These are phyloP conservation scores for Lasiosphaeriaceae sp. DNA, from an alignment of 495 filamentous ascomycete species.

Conservation along the genomic window DNA sequence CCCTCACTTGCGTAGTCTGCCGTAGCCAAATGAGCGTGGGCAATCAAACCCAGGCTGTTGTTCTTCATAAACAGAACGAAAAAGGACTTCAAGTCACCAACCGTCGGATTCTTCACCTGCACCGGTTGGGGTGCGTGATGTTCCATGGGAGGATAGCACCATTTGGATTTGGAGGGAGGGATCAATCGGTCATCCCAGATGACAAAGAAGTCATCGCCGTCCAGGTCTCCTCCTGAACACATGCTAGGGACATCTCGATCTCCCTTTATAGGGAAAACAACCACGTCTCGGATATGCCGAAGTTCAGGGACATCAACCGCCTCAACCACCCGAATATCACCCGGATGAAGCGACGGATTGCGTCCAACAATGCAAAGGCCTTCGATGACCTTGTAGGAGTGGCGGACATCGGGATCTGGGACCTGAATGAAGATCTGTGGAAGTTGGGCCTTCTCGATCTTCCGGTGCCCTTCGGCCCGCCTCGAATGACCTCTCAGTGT, in stretches of 20 bases:
- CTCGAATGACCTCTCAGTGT: slow-evolving; percentile 63
- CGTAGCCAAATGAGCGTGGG: slow-evolving; percentile 75
- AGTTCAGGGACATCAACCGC: slow-evolving; percentile 75
- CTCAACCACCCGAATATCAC: slow-evolving; percentile 82
- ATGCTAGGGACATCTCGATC: slow-evolving; percentile 85
- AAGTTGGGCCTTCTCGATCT: slow-evolving; percentile 45
- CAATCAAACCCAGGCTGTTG: slow-evolving; percentile 74
- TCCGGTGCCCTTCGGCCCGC: slow-evolving; percentile 16
- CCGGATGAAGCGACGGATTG: slow-evolving; percentile 92
- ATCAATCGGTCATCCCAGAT: slow-evolving; percentile 84
- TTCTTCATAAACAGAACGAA: slow-evolving; percentile 95
- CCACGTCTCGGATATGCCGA: slow-evolving; percentile 72
- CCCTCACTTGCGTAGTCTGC: slow-evolving; percentile 62
- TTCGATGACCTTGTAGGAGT: slow-evolving; percentile 60
- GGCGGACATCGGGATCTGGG: slow-evolving; percentile 45
- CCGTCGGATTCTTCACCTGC: slow-evolving; percentile 52
- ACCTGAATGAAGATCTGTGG: slow-evolving; percentile 92
- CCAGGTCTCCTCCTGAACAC: slow-evolving; percentile 94
- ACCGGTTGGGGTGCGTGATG: slow-evolving; percentile 54
- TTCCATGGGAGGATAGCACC: slow-evolving; percentile 72
- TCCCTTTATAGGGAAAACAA: slow-evolving; percentile 81
- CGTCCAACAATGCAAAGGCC: slow-evolving; percentile 82
- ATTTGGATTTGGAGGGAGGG: slow-evolving; percentile 55
- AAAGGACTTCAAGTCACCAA: slow-evolving; percentile 71
- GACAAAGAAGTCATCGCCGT: slow-evolving; percentile 93